Percentiles rank a stretch among this genome's conserved stretches.
Conservation (phyloP, 495 filamentous ascomycete species). For the Aspergillus kassunensis region DNA sequence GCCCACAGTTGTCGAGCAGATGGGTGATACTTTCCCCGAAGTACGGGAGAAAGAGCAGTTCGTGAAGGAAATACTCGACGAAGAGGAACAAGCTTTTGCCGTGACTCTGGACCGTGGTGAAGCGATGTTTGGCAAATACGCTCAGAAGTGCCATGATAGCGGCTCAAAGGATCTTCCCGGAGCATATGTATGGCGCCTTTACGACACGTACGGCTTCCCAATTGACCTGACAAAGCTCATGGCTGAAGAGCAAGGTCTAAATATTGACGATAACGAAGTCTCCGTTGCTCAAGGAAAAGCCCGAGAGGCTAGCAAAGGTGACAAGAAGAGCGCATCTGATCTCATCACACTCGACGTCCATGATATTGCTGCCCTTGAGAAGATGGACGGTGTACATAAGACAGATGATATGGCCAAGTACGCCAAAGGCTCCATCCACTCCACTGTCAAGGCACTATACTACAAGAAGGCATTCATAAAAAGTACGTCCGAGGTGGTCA, state of each 20-base stretch:
- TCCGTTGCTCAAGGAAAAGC: slow-evolving; percentile 81
- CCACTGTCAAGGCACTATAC: slow-evolving; percentile 78
- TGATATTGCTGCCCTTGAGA: slow-evolving; percentile 80
- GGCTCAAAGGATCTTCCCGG: slow-evolving; percentile 75
- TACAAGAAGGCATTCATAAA: slow-evolving; percentile 74
- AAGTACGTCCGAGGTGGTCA: slow-evolving; percentile 65
- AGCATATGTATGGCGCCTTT: slow-evolving; percentile 90
- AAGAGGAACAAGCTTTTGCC: slow-evolving; percentile 91
- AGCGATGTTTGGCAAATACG: slow-evolving; percentile 89
- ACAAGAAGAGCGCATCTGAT: slow-evolving; percentile 76
- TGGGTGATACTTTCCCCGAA: slow-evolving; percentile 93
- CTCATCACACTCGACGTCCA: slow-evolving; percentile 90
- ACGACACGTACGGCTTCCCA: slow-evolving; percentile 97
- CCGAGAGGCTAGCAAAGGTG: slow-evolving; percentile 86
- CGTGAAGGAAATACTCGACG: slow-evolving; percentile 85
- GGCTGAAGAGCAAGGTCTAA: slow-evolving; percentile 85
- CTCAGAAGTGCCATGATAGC: slow-evolving; percentile 65
- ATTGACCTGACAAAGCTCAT: slow-evolving; percentile 92
- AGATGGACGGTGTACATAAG: slow-evolving; percentile 65
- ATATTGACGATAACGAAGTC: slow-evolving; percentile 83
- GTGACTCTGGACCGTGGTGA: slow-evolving; percentile 91
- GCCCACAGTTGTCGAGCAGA: slow-evolving; percentile 83
- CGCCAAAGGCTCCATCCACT: slow-evolving; percentile 62
- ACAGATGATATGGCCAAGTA: slow-evolving; percentile 76
- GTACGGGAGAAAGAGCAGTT: slow-evolving; percentile 81